Evolutionary conservation across 2,329 filamentous ascomycete genomes (phyloP).

Genomic region (Hymenoscyphus scutula): DNA sequence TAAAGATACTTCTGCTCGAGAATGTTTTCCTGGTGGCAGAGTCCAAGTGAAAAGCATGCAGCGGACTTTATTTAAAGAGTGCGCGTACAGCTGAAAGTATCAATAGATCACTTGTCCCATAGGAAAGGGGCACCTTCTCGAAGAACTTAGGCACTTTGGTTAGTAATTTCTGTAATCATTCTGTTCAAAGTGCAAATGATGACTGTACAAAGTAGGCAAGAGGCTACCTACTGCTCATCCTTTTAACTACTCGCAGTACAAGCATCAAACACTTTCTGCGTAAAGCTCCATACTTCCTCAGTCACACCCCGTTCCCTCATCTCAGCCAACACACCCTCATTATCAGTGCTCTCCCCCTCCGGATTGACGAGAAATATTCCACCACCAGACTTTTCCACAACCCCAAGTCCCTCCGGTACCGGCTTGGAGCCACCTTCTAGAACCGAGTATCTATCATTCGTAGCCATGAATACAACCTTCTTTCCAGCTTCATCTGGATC

Average conservation of each 20-base stretch:
- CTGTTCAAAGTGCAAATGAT: no score
- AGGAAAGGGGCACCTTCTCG: no score
- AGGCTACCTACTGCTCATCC: no score
- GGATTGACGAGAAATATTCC: slow-evolving; percentile 38
- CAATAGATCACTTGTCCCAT: no score
- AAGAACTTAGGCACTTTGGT: no score
- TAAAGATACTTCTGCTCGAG: no score
- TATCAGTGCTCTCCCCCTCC: slow-evolving; percentile 32
- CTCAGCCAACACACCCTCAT: slow-evolving; percentile 12
- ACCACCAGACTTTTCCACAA: slow-evolving; percentile 34
- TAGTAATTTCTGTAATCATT: no score
- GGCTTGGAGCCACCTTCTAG: slow-evolving; percentile 7
- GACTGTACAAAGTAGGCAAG: no score
- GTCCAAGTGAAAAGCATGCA: no score
- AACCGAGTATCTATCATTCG: slow-evolving; percentile 34
- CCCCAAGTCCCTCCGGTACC: slow-evolving; percentile 25
- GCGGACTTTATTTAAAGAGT: no score
- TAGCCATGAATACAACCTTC: slow-evolving; percentile 36
- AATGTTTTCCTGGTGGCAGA: no score
- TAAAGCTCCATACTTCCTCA: slow-evolving; percentile 3
- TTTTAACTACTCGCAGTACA: background rate
- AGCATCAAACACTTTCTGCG: slow-evolving; percentile 4
- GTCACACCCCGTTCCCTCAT: slow-evolving; percentile 4
- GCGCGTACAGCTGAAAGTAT: no score
- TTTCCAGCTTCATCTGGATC: slow-evolving; percentile 34